Conservation (phyloP, 495 filamentous ascomycete species). For the Eremomyces bilateralis region DNA sequence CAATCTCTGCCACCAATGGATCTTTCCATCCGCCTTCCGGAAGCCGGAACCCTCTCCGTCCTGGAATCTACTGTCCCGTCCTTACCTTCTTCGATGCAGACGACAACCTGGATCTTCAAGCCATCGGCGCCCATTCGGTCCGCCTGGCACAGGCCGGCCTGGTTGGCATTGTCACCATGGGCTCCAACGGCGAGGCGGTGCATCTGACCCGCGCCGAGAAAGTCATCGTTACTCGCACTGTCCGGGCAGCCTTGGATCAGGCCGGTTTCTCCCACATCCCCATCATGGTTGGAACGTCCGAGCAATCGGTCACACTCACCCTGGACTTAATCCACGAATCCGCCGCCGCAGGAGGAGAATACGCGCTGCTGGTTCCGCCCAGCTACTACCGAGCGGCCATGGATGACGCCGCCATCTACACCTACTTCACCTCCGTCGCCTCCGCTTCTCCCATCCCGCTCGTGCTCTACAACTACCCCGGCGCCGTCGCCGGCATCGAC, state of each 20-base stretch:
- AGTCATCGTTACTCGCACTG: constrained; percentile 50
- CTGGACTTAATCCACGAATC: constrained; percentile 50
- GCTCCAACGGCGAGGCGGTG: constrained; percentile 75
- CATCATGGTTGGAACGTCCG: constrained; percentile 62
- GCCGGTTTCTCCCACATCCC: constrained; percentile 56
- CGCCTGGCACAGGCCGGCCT: constrained; percentile 67
- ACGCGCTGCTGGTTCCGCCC: constrained; percentile 55
- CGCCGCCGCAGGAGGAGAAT: constrained; percentile 52
- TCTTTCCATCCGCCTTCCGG: too few species aligned
- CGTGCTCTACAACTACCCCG: constrained; percentile 83
- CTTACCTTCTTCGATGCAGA: constrained; percentile 75
- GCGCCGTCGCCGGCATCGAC: constrained; percentile 75
- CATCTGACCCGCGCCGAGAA: constrained; percentile 61
- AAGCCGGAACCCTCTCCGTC: constrained; percentile 40
- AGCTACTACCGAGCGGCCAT: constrained; percentile 66
- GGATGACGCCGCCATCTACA: constrained; percentile 53
- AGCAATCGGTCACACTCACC: constrained; percentile 57
- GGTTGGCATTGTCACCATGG: constrained; percentile 69
- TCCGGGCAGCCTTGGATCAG: constrained; percentile 60
- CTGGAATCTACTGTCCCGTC: constrained; percentile 73
- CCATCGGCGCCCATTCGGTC: constrained; percentile 58
- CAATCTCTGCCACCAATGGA: too few species aligned
- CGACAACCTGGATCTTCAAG: constrained; percentile 62
- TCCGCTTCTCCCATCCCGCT: constrained; percentile 54
- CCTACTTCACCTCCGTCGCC: constrained; percentile 58